Evolutionary conservation across 2,329 filamentous ascomycete genomes (phyloP).

Genomic region (Coniochaeta sp.): DNA sequence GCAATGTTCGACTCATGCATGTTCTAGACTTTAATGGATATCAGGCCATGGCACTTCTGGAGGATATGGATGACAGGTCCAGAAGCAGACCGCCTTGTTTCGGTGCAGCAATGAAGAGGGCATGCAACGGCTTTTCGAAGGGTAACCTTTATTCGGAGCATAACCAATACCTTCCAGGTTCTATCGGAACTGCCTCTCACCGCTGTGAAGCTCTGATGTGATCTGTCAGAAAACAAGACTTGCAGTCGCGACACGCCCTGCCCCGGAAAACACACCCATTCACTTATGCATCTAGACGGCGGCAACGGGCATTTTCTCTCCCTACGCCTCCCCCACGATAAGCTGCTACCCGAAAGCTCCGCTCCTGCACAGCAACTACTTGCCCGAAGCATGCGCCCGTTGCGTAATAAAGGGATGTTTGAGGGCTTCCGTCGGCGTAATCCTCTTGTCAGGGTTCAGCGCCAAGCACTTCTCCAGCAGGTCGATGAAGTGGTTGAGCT

Average conservation of each 20-base stretch:
- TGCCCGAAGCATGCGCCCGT: slow-evolving; percentile 17
- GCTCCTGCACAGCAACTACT: background rate
- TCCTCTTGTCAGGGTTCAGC: slow-evolving; percentile 87
- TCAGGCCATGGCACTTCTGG: background rate
- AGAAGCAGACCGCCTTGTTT: background rate
- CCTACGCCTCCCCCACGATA: background rate
- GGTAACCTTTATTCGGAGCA: too few species aligned
- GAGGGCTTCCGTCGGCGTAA: slow-evolving; percentile 78
- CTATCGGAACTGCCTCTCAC: too few species aligned
- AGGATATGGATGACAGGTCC: background rate
- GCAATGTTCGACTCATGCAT: background rate
- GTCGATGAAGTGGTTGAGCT: slow-evolving; percentile 78
- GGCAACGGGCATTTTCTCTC: background rate
- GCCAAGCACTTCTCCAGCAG: slow-evolving; percentile 81
- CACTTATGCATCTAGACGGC: background rate
- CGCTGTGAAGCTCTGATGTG: too few species aligned
- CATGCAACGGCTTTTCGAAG: too few species aligned
- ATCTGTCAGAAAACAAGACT: background rate
- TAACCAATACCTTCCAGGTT: too few species aligned
- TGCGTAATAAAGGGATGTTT: slow-evolving; percentile 78
- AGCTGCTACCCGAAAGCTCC: background rate
- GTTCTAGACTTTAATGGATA: background rate
- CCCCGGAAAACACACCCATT: background rate
- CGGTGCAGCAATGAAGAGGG: too few species aligned
- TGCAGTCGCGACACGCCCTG: background rate